A percentile compares a stretch with the other conserved stretches of the same genome.
phyloP scores from a whole-genome alignment of 2,329 filamentous ascomycete genomes.

The Bipolaris gigantea region DNA sequence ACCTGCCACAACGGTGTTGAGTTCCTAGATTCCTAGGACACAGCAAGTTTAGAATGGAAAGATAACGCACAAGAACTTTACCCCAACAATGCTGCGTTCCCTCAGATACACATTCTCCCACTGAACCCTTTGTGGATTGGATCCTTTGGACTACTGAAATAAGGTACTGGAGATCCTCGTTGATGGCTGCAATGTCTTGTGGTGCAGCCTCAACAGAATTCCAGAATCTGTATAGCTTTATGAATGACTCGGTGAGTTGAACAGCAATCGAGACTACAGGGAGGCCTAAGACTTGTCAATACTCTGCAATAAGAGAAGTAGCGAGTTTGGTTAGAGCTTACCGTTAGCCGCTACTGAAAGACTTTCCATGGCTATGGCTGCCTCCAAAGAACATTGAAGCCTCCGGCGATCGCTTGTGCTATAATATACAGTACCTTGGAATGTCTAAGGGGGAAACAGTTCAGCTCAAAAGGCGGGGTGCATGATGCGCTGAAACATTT shows the following conservation, averaged over 20 bases:
- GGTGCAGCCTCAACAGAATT: conserved; percentile 19
- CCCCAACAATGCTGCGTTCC: conserved; percentile 14
- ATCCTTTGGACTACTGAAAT: conserved; percentile 15
- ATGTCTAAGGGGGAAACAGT: background rate
- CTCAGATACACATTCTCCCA: conserved; percentile 13
- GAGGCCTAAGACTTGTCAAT: background rate
- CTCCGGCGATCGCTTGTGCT: background rate
- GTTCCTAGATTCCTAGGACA: background rate
- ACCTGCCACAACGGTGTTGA: background rate
- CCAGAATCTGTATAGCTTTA: conserved; percentile 14
- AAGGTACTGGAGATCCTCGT: conserved; percentile 16
- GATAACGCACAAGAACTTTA: conserved; percentile 2
- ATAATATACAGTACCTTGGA: background rate
- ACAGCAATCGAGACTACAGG: background rate
- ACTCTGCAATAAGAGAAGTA: background rate
- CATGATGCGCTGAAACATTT: background rate
- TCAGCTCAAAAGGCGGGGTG: background rate
- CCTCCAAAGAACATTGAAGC: no score
- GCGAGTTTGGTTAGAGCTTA: background rate
- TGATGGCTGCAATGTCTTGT: conserved; percentile 14
- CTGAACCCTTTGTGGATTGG: background rate
- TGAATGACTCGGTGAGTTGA: background rate
- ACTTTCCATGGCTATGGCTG: background rate
- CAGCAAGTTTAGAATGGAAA: background rate
- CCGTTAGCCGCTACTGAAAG: background rate